Base-by-base conservation (phyloP, 2,329 filamentous ascomycete genomes). In the Akanthomyces uredinophilus region DNA sequence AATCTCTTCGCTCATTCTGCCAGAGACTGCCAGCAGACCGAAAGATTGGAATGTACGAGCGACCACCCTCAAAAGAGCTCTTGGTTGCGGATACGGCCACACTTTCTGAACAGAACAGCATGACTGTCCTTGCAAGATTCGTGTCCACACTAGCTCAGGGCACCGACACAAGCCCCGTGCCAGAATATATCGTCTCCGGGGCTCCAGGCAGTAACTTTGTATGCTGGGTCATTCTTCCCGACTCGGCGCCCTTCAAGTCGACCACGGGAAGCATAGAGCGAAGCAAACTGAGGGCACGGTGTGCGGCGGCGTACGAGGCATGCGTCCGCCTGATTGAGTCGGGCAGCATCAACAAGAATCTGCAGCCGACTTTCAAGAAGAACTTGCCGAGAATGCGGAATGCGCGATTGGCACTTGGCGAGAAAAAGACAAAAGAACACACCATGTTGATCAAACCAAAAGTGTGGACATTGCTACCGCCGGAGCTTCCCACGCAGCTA, bases 261-360 rank as follows among this genome's bases (percentile, higher is more conserved):
- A 81, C 84, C 5, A 79, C 81, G 14, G 94, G 95, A 5, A 79
- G 77, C 8, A 76, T 85, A 0, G 85, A 88, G 61, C 72, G 79
- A 8, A 90, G 82, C 62, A 98, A 96, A 73, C 81, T 87, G 35
- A 76, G 89, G 20, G 94, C 95, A 5, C 96, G 95, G 73, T 91
- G 91, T 66, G 91, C 93, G 0, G 94, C 93, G 3, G 94, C 95
- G 0, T 98, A 94, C 71, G 85, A 92, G 69, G 85, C 89, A 56
- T 97, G 93, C 69, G 72, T 92, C 1, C 72, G 86, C 64, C 80
- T 99, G 18, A 80, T 88, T 53, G 79, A 84, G 63, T 81, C 83
- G 59, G 83, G 83, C 2, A 86, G 88, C 64, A 79, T 99, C 5
- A 85, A 97, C 70, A 82, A 87, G 0, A 79, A 92, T 70, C 79